Percentiles rank a stretch among this genome's conserved stretches.
Conservation (phyloP, 257 asterid genomes). For the Solanum commersonii region DNA sequence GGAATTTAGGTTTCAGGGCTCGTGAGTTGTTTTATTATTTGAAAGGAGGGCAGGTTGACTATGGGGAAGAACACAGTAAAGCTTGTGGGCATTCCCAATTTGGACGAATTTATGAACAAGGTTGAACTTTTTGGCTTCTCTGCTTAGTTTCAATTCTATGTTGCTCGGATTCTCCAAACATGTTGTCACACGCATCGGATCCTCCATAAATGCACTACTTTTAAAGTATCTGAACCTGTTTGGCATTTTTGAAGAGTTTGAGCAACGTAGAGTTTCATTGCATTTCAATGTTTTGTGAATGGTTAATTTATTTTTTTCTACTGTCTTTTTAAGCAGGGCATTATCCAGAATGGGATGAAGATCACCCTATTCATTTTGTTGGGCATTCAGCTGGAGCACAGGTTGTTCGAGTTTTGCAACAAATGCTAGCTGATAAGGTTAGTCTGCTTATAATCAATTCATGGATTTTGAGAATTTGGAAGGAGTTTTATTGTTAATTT, state of each 20-base stretch:
- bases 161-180: not conserved
- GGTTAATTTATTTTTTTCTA: not conserved
- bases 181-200: not conserved
- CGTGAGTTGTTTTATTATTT: conserved; percentile 89
- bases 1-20: conserved; percentile 52
- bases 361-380: conserved; percentile 87
- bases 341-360: conserved; percentile 94
- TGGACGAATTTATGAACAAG: conserved; percentile 69
- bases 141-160: not conserved
- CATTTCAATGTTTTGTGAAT: not conserved
- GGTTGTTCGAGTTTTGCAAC: conserved; percentile 86
- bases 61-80: conserved; percentile 93
- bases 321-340: conserved; percentile 36
- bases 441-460: not conserved
- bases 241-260: not conserved
- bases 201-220: not conserved
- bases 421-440: conserved; percentile 97
- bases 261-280: not conserved
- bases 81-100: conserved; percentile 80
- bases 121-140: conserved; percentile 9
- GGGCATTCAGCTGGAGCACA: conserved; percentile 99
- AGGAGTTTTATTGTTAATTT: not conserved
- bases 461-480: not conserved
- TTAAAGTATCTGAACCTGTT: not conserved
- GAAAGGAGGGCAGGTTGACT: conserved; percentile 95